Evolutionary conservation across 106 monocot species (phyloP), one percentile per base, ranked within the genome.

Genomic region (Platanthera guangdongensis): DNA sequence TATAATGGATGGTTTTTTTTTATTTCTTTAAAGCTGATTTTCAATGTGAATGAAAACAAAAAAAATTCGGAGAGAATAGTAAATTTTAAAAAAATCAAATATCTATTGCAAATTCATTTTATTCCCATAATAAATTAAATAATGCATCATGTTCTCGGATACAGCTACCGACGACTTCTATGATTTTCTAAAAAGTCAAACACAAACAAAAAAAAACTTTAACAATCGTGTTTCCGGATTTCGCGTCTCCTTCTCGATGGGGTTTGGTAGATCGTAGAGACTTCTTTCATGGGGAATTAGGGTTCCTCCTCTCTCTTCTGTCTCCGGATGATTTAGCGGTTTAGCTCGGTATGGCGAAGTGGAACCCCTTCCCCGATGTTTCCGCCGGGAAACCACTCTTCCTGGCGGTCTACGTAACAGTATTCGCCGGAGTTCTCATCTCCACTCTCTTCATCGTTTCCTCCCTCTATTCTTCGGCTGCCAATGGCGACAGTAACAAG

Each of bases 351-450:
- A 81, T 84, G 84, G 77, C 77, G 52, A 51, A 32, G 51, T 74
- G 82, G 67, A 67, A 49, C 68, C 49, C 81, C 3, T 57, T 74
- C 49, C 69, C 50, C 51, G 72, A 72, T 2, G 51, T 72, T 8
- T 75, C 74, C 8, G 81, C 78, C 32, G 69, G 77, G 55, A 90
- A 87, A 76, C 88, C 94, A 12, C 47, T 94, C 14, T 87, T 94
- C 76, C 8, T 80, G 30, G 82, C 76, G 53, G 80, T 39, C 39
- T 39, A 39, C 39, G 39, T 39, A 39, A 39, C 39, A 39, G 39
- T 80, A 16, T 65, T 74, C 9, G 21, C 28, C 10, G 80, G 80
- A 50, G 47, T 80, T 74, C 12, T 80, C 67, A 54, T 80, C 52
- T 80, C 75, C 45, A 53, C 80, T 19, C 52, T 80, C 5, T 80